phyloP scores from a whole-genome alignment of 768 basidiomycete genomes.

The Sutorius australiensis region DNA sequence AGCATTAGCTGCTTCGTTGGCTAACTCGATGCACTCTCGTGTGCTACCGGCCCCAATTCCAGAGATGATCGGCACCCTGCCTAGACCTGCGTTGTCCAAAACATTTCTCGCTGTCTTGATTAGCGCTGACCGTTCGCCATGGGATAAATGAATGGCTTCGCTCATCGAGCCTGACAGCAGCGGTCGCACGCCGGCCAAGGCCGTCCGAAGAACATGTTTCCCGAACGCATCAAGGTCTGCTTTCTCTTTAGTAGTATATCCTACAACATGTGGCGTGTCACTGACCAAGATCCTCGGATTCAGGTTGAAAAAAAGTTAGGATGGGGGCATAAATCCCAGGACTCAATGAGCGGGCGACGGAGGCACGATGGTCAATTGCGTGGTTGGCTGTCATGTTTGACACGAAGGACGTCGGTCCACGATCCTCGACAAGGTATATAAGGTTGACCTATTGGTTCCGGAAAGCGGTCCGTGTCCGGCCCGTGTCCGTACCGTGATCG shows the following conservation, averaged over 20 bases:
- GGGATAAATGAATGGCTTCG: constrained; percentile 74
- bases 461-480: constrained; percentile 13
- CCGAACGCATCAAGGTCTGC: constrained; percentile 65
- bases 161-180: constrained; percentile 82
- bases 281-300: constrained; percentile 80
- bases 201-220: constrained; percentile 60
- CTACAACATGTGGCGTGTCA: constrained; percentile 10
- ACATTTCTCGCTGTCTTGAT: constrained; percentile 66
- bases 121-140: constrained; percentile 59
- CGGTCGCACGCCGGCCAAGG: constrained; percentile 64
- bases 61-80: constrained; percentile 63
- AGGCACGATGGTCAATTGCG: constrained; percentile 14
- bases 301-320: constrained; percentile 76
- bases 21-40: constrained; percentile 73
- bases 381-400: constrained; percentile 39
- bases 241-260: constrained; percentile 4
- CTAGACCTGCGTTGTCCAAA: constrained; percentile 62
- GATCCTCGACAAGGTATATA: constrained; percentile 11
- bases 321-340: constrained; percentile 84
- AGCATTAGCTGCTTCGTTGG: constrained; percentile 71
- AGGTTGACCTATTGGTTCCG: background rate
- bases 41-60: constrained; percentile 86
- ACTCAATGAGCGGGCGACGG: constrained; percentile 51
- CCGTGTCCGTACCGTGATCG: background rate
- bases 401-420: background rate